These are phyloP conservation scores for Pichia sp. DNA, from an alignment of 1,139 yeast species.

Conservation along the genomic window DNA sequence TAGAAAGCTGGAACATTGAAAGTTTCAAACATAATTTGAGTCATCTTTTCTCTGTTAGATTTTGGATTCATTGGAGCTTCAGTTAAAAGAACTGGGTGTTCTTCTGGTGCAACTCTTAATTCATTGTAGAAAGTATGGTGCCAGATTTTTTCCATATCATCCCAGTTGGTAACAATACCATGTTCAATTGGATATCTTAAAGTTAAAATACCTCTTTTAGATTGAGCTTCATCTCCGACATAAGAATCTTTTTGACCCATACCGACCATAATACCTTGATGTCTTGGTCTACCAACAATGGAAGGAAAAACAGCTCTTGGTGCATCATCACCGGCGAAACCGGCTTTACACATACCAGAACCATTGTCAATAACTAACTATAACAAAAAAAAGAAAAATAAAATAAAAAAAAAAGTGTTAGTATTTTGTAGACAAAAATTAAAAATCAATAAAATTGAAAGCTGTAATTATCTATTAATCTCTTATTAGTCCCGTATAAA, in stretches of 20 bases:
- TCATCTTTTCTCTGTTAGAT: constrained; percentile 99
- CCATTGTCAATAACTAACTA: constrained; percentile 96
- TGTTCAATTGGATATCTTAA: constrained; percentile 99
- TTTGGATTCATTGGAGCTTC: constrained; percentile 99
- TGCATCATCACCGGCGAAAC: constrained; percentile 99
- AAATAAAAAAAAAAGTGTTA: constrained; percentile 13
- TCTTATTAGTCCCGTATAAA: too few species aligned
- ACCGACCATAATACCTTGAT: constrained; percentile 99
- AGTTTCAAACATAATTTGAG: constrained; percentile 97
- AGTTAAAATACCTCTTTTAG: constrained; percentile 99
- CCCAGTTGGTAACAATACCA: constrained; percentile 99
- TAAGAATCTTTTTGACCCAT: constrained; percentile 99
- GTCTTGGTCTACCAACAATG: constrained; percentile 99
- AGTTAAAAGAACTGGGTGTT: constrained; percentile 59
- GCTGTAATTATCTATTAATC: too few species aligned
- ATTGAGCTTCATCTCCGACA: constrained; percentile 99
- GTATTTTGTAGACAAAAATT: constrained; percentile 1
- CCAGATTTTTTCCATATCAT: constrained; percentile 71
- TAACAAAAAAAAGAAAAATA: constrained; percentile 6
- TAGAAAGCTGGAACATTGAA: constrained; percentile 99
- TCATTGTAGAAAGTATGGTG: constrained; percentile 35
- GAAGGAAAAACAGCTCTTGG: constrained; percentile 99
- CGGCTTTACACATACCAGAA: constrained; percentile 99
- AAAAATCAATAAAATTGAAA: too few species aligned
- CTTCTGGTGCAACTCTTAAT: constrained; percentile 87